A percentile compares a stretch with the other conserved stretches of the same genome.
These are phyloP conservation scores for Daucus carota DNA, from an alignment of 129 eudicot species.

Conservation along the genomic window DH1_v3.0 NC_030385.2:7392001-7392500, in stretches of 20 bases:
- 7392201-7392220: neutral
- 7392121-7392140: constrained; percentile 59
- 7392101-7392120: constrained; percentile 83
- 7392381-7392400: too few relatives aligned
- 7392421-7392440: too few relatives aligned
- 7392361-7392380: too few relatives aligned
- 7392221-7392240: neutral
- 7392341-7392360: neutral
- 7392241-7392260: neutral
- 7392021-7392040: neutral
- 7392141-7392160: constrained; percentile 8
- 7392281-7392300: neutral
- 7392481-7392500: too few relatives aligned
- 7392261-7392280: neutral
- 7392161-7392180: neutral
- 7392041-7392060: constrained; percentile 83
- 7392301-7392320: neutral
- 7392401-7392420: too few relatives aligned
- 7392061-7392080: constrained; percentile 97
- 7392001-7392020: neutral
- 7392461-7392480: too few relatives aligned
- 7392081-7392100: constrained; percentile 99
- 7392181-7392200: too few relatives aligned
- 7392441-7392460: too few relatives aligned
- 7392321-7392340: neutral